Base-by-base conservation (phyloP, 192 early-diverging fungal genomes). In the Umbelopsis ramanniana region DNA sequence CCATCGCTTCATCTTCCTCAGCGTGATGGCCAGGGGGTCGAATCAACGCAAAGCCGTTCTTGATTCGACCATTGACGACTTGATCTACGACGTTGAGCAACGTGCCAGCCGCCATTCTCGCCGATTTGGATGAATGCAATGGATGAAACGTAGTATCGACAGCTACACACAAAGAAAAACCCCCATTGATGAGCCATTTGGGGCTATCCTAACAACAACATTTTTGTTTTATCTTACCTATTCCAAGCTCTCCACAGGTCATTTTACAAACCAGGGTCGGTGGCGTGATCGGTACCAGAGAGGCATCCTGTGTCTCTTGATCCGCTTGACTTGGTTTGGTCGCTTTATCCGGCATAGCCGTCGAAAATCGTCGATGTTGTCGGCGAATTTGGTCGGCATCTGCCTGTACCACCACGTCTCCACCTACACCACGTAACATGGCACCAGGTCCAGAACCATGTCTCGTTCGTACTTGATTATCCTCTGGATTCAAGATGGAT, bases 1-100 rank as follows among this genome's bases (percentile, higher is more conserved):
- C 93, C 88, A 87, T 87, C 8, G 80, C 85, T 55, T 85, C 82
- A 71, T 88, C 79, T n/a, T 83, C 74, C 70, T 93, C 92, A 9
- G 93, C 92, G 71, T 94, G 93, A 81, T 94, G 93, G 11, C 93
- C 79, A 52, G 93, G 93, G 9, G 93, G 93, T 74, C 93, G 84
- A 52, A 87, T 81, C 22, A 94, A 73, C 0, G 93, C 93, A 72
- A 94, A 84, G 0, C 88, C 92, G 72, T 94, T 94, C 29, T 74
- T 74, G 40, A 89, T 77, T 57, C 79, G 52, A 33, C 86, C 86
- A 4, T 67, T 74, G 52, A 88, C 87, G 2, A 94, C 86, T 9
- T 80, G 79, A 47, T 90, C 82, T 26, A 89, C 85, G 7, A 85
- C 57, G 24, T 71, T 66, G 15, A 75, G 23, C 22, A 75, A 60